Conservation (phyloP, 2,329 filamentous ascomycete species). For the Phyllosticta citrichinensis region DNA sequence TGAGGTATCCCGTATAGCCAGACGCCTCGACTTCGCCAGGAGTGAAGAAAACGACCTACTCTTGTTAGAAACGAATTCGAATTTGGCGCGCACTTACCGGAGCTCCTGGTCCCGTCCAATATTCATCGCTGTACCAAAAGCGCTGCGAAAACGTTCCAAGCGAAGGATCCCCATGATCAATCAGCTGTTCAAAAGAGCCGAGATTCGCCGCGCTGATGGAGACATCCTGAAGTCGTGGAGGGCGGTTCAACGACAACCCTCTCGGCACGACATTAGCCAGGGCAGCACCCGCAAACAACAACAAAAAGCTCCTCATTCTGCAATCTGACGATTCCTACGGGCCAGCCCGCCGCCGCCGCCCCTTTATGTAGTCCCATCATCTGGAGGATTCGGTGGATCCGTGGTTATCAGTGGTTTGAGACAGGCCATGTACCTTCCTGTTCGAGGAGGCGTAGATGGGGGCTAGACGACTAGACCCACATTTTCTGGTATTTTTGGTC, state of each 20-base stretch:
- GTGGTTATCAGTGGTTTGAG: background rate
- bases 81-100: constrained; percentile 29
- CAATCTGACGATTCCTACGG: background rate
- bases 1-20: constrained; percentile 41
- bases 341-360: background rate
- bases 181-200: constrained; percentile 42
- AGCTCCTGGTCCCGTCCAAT: constrained; percentile 45
- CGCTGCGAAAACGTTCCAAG: constrained; percentile 46
- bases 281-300: background rate
- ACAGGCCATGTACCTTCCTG: background rate
- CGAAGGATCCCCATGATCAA: constrained; percentile 48
- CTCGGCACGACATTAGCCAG: background rate
- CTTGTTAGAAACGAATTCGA: background rate
- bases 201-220: background rate
- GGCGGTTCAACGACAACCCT: background rate
- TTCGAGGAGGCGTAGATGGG: background rate
- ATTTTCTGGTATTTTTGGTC: background rate
- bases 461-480: background rate
- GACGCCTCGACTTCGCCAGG: constrained; percentile 43
- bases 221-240: background rate
- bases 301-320: background rate
- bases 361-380: background rate
- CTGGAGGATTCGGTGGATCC: background rate
- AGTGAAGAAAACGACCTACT: constrained; percentile 35
- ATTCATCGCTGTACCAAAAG: constrained; percentile 43